Base-by-base conservation (phyloP, 2,329 filamentous ascomycete species). In the Xylariaceae sp. region DNA sequence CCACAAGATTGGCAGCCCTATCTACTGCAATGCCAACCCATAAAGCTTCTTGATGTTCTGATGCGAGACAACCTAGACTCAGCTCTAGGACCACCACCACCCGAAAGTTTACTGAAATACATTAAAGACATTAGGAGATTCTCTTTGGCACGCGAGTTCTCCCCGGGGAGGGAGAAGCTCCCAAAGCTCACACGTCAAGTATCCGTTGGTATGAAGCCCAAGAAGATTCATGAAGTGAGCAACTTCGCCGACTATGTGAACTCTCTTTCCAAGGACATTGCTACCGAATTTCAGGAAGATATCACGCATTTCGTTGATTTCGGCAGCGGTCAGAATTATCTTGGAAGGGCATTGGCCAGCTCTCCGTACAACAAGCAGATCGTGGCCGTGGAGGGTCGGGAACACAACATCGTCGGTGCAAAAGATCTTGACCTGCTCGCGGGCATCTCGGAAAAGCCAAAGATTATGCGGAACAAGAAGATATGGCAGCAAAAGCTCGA, bases 281-380 rank as follows among this genome's bases (percentile, higher is more conserved):
- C 83, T 2, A 70, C 77, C 1, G 76, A 83, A 1, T 81, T 88
- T 42, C 77, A 79, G 0, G 74, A 79, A 46, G 74, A 80, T 14
- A 87, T 97, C 57, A 90, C 91, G 0, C 93, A 98, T 75, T 86
- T 96, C 56, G 88, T 98, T 47, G 95, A 99, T 74, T 96, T 98
- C 73, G 95, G 95, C 23, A 96, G 92, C 50, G 95, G 95, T 0
- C 93, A 98, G 72, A 98, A 97, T 70, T 99, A 99, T 69, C 85
- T 99, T 2, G 93, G 95, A 0, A 84, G 95, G 44, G 89, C 91
- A 1, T 79, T 99, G 55, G 93, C 93, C 14, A 91, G 89, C 59
- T 81, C 87, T 51, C 92, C 93, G 0, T 96, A 96, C 75, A 90
- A 93, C 67, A 87, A 88, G 66, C 86, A 92, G 63, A 89, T 98